Evolutionary conservation across 495 filamentous ascomycete genomes (phyloP).

Genomic region (Penicillium cosmopolitanum): DNA sequence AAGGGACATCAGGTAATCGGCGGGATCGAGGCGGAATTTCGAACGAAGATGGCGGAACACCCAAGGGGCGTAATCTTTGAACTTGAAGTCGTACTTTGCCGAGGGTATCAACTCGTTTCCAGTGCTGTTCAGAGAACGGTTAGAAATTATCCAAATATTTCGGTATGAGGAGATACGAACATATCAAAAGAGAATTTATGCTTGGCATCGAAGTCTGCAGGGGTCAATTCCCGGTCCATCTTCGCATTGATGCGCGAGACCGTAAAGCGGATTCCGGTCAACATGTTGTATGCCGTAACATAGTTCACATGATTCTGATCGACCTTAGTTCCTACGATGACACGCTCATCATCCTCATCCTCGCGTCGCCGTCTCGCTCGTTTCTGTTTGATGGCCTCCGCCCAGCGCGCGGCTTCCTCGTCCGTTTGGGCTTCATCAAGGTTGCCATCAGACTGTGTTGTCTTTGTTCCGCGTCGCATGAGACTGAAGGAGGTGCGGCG

Average conservation of each 20-base stretch:
- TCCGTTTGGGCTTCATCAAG: slow-evolving; percentile 84
- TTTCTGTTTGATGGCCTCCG: slow-evolving; percentile 89
- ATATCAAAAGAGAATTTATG: slow-evolving; percentile 99
- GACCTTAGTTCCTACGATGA: slow-evolving; percentile 96
- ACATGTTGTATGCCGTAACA: slow-evolving; percentile 99
- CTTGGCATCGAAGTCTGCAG: slow-evolving; percentile 86
- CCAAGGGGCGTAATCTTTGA: slow-evolving; percentile 99
- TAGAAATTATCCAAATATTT: slow-evolving; percentile 22
- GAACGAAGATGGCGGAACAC: slow-evolving; percentile 93
- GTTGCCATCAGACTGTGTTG: slow-evolving; percentile 79
- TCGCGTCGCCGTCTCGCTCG: slow-evolving; percentile 80
- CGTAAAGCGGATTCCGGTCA: slow-evolving; percentile 96
- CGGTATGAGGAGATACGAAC: slow-evolving; percentile 49
- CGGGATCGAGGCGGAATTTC: slow-evolving; percentile 90
- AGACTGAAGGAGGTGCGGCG: slow-evolving; percentile 83
- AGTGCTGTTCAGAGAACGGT: slow-evolving; percentile 56
- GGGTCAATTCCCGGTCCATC: slow-evolving; percentile 83
- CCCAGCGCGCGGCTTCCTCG: slow-evolving; percentile 89
- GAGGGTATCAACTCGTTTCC: slow-evolving; percentile 97
- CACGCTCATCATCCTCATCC: slow-evolving; percentile 90
- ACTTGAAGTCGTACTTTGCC: slow-evolving; percentile 99
- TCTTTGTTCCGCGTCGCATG: slow-evolving; percentile 78
- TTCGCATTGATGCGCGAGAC: slow-evolving; percentile 98
- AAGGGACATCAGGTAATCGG: slow-evolving; percentile 97
- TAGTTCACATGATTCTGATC: slow-evolving; percentile 98